Evolutionary conservation across 257 asterid species (phyloP), one percentile per base, ranked within the genome.

Genomic region (Ballota nigra): DNA sequence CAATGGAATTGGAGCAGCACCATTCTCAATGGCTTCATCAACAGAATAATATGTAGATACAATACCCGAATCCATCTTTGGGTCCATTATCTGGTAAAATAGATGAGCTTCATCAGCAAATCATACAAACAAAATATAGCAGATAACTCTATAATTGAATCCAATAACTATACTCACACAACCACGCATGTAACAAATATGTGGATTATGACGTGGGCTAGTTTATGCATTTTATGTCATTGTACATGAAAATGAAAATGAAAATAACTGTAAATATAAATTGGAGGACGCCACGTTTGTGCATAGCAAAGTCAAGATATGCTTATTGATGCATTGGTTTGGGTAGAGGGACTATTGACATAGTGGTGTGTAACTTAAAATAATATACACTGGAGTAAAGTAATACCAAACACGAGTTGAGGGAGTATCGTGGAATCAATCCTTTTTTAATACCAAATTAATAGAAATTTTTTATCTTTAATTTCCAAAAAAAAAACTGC

Each of bases 41-140:
- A 95, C 87, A 36, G 99, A 95, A 78, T 78, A 92, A 79, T 87
- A 95, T 61, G 97, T 86, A 49, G 96, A 86, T 62, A 95, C 96
- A 79, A 95, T 95, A 66, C 99, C 99, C 57, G 99, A 95, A 83
- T 95, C 99, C 99, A 95, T 95, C 96, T 95, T 92, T 63, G 98
- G 97, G 80, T 95, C 99, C 99, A 95, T 95, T 79, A 95, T 92
- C 99, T 95, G 72, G 63, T 70, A 75, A 78, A 68, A 82, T 60
- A 71, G 45, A 71, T 20, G 59, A 63, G 78, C n/a, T 31, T 57
- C 63, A 70, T 72, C 57, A 86, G 75, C 56, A 47, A 22, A 75
- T 29, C 16, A 68, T 36, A 31, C 41, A 78, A 74, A 63, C 71
- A 43, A 53, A 49, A 61, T 55, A 58, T 55, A 49, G 40, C 56